Evolutionary conservation across 1,284 basidiomycete genomes (phyloP).

Genomic region (Ustilago tritici): DNA sequence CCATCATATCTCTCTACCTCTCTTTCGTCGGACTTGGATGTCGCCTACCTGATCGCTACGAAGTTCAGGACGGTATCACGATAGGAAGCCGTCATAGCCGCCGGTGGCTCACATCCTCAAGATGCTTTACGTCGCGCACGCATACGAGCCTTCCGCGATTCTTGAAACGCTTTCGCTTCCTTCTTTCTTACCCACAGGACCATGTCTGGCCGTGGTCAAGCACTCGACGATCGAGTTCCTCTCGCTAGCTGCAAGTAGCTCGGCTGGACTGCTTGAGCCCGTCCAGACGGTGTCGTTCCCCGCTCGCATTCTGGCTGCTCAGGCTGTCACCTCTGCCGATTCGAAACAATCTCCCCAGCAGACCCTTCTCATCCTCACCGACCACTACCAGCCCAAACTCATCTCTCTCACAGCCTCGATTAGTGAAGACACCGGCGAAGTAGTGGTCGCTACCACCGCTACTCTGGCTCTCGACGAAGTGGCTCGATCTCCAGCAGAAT

Average conservation of each 20-base stretch:
- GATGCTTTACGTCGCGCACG: slow-evolving; percentile 54
- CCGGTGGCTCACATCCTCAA: slow-evolving; percentile 3
- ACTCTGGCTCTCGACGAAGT: slow-evolving; percentile 52
- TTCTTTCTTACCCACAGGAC: slow-evolving; percentile 41
- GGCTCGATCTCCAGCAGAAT: slow-evolving; percentile 55
- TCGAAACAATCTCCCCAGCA: slow-evolving; percentile 9
- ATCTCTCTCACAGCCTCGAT: slow-evolving; percentile 28
- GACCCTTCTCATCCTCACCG: slow-evolving; percentile 55
- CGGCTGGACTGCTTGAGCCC: slow-evolving; percentile 27
- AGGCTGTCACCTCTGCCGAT: slow-evolving; percentile 20
- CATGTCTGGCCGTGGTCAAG: slow-evolving; percentile 46
- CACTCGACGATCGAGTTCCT: slow-evolving; percentile 51
- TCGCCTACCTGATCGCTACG: neutral
- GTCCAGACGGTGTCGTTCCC: slow-evolving; percentile 38
- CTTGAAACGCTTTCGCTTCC: slow-evolving; percentile 38
- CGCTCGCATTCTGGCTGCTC: slow-evolving; percentile 42
- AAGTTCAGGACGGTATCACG: neutral
- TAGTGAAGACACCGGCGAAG: slow-evolving; percentile 13
- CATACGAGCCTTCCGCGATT: slow-evolving; percentile 45
- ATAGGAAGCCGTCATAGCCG: neutral
- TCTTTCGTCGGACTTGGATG: neutral
- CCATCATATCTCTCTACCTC: neutral
- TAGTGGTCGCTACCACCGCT: slow-evolving; percentile 23
- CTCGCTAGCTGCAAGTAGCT: slow-evolving; percentile 16
- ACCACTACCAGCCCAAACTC: slow-evolving; percentile 55